Conservation (phyloP, 495 filamentous ascomycete species). For the Massariosphaeria phaeospora region DNA sequence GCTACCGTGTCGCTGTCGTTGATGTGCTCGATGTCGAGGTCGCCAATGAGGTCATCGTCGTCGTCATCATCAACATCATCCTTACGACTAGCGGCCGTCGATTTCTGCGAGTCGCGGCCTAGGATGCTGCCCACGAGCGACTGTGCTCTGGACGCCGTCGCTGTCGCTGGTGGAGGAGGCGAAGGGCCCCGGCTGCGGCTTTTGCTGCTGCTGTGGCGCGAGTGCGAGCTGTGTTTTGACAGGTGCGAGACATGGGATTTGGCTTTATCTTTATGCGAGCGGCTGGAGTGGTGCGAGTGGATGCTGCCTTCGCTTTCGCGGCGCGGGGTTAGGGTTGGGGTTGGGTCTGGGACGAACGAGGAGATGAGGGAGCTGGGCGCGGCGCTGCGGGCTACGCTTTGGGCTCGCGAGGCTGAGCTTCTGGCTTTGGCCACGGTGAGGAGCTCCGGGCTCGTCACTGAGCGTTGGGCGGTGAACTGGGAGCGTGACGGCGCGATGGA, state of each 20-base stretch:
- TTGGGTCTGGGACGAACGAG: slow-evolving; percentile 23
- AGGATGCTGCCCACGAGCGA: slow-evolving; percentile 29
- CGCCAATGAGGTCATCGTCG: slow-evolving; percentile 6
- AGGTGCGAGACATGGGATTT: slow-evolving; percentile 20
- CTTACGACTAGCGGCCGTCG: slow-evolving; percentile 10
- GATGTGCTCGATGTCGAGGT: slow-evolving; percentile 25
- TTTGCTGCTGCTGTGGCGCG: slow-evolving; percentile 21
- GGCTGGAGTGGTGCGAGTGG: slow-evolving; percentile 29
- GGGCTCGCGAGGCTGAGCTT: slow-evolving; percentile 18
- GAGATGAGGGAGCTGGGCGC: slow-evolving; percentile 29
- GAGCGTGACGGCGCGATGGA: slow-evolving; percentile 27
- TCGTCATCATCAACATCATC: slow-evolving; percentile 11
- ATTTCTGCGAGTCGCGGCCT: slow-evolving; percentile 10
- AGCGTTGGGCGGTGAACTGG: slow-evolving; percentile 21
- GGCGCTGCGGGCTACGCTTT: slow-evolving; percentile 7
- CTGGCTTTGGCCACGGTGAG: slow-evolving; percentile 22
- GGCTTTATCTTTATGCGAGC: slow-evolving; percentile 28
- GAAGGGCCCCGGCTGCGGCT: slow-evolving; percentile 25
- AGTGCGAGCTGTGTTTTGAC: slow-evolving; percentile 14
- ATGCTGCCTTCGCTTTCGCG: slow-evolving; percentile 35
- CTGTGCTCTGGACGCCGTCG: too few species aligned
- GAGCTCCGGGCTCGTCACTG: slow-evolving; percentile 24
- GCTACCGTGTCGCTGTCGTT: slow-evolving; percentile 36
- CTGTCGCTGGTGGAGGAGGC: slow-evolving; percentile 1
- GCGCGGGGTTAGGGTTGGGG: too few species aligned